phyloP scores from a whole-genome alignment of 345 rosid species.

The Dipteronia sinensis region DNA sequence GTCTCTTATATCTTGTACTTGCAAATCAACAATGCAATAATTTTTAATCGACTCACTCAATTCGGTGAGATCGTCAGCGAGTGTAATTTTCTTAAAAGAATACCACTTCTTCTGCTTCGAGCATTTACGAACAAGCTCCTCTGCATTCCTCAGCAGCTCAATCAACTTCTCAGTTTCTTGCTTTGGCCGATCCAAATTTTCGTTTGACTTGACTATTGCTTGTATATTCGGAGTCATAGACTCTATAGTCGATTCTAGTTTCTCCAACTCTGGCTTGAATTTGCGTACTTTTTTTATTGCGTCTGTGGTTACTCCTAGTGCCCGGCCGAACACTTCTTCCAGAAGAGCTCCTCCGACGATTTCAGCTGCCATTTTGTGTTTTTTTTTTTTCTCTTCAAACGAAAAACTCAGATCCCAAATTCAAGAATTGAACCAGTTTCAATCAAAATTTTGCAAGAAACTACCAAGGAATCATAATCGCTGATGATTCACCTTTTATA shows the following conservation, averaged over 20 bases:
- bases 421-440: background rate
- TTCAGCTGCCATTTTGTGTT: background rate
- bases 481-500: too few relatives aligned
- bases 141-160: slow-evolving; percentile 14
- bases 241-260: slow-evolving; percentile 24
- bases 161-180: slow-evolving; percentile 1
- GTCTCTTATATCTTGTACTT: slow-evolving; percentile 21
- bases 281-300: background rate
- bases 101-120: background rate
- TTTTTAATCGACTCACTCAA: slow-evolving; percentile 17
- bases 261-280: slow-evolving; percentile 23
- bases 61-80: slow-evolving; percentile 20
- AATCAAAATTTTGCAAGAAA: background rate
- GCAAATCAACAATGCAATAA: slow-evolving; percentile 28
- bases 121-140: slow-evolving; percentile 18
- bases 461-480: slow-evolving; percentile 14
- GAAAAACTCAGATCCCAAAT: background rate
- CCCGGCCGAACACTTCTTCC: slow-evolving; percentile 29
- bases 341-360: too few relatives aligned
- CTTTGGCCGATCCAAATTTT: slow-evolving; percentile 5
- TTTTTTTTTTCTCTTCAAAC: background rate
- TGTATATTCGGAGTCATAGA: background rate
- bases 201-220: slow-evolving; percentile 20
- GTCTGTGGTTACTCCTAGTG: slow-evolving; percentile 1
- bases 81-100: background rate